A percentile compares a stretch with the other conserved stretches of the same genome.
Conservation (phyloP, 768 basidiomycete species). For the Lactarius trivialis region DNA sequence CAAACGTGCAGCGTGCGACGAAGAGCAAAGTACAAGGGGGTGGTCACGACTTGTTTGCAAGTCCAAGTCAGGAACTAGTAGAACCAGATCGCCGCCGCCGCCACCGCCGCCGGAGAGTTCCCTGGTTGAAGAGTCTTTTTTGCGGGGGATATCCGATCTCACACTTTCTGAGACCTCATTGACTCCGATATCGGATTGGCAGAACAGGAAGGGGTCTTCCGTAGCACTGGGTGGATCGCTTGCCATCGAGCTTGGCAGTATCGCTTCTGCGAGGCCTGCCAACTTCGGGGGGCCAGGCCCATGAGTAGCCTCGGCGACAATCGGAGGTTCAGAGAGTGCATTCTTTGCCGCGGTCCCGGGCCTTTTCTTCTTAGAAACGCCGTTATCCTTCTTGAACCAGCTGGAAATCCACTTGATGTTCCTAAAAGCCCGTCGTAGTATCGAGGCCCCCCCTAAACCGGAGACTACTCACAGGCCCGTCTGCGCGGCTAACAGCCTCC, state of each 20-base stretch:
- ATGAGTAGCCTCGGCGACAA: neutral
- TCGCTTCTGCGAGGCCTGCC: neutral
- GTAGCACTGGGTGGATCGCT: neutral
- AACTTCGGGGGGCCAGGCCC: neutral
- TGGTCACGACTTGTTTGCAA: neutral
- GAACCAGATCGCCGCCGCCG: neutral
- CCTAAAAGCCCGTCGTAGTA: neutral
- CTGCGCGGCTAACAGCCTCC: conserved; percentile 9
- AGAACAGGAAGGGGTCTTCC: neutral
- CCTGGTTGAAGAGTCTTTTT: neutral
- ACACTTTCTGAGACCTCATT: neutral
- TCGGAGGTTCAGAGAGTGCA: neutral
- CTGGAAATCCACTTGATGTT: conserved; percentile 19
- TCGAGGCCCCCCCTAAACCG: neutral
- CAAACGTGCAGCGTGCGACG: neutral
- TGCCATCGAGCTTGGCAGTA: neutral
- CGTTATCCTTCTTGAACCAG: conserved; percentile 17
- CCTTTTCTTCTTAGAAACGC: conserved; percentile 4
- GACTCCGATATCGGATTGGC: neutral
- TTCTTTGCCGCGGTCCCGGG: neutral
- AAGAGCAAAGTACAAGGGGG: neutral
- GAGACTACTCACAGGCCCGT: conserved; percentile 19
- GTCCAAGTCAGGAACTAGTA: neutral
- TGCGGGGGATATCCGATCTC: neutral
- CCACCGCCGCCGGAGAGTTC: neutral